Conservation (phyloP, 495 filamentous ascomycete species). For the Aspergillus sclerotiicarbonarius region DNA sequence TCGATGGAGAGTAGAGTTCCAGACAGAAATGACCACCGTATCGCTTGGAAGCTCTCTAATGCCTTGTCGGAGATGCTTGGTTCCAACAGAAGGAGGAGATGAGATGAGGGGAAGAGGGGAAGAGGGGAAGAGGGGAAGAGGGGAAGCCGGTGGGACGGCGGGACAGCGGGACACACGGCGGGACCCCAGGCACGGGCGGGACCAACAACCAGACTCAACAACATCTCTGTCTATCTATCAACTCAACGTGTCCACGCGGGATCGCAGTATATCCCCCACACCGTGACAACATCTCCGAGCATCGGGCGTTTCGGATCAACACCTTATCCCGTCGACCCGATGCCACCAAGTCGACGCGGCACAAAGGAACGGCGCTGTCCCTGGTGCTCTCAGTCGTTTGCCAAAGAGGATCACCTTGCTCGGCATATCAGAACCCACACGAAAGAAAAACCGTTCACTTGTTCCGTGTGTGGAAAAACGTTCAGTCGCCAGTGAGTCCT, state of each 20-base stretch:
- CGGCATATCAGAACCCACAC: constrained; percentile 35
- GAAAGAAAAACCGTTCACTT: constrained; percentile 34
- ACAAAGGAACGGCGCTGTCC: constrained; percentile 22
- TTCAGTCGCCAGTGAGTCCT: constrained; percentile 27
- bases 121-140: not conserved
- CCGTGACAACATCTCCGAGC: no score
- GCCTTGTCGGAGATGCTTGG: not conserved
- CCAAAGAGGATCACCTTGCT: constrained; percentile 31
- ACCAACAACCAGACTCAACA: no score
- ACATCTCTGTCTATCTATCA: no score
- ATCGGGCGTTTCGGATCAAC: no score
- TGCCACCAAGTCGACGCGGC: not conserved
- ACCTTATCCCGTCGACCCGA: no score
- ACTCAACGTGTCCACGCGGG: no score
- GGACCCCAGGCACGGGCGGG: no score
- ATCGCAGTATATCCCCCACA: no score
- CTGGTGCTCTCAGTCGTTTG: constrained; percentile 26
- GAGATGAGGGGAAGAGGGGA: not conserved
- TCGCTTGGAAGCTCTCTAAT: no score
- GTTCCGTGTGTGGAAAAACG: constrained; percentile 23
- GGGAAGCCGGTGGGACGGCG: not conserved
- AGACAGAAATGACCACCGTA: no score
- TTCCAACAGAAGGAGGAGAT: not conserved
- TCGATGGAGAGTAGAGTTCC: no score
- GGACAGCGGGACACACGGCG: not conserved